A percentile compares a stretch with the other conserved stretches of the same genome.
These are phyloP conservation scores for Rhamnella rubrinervis DNA, from an alignment of 331 rosid species.

Conservation along the genomic window DNA sequence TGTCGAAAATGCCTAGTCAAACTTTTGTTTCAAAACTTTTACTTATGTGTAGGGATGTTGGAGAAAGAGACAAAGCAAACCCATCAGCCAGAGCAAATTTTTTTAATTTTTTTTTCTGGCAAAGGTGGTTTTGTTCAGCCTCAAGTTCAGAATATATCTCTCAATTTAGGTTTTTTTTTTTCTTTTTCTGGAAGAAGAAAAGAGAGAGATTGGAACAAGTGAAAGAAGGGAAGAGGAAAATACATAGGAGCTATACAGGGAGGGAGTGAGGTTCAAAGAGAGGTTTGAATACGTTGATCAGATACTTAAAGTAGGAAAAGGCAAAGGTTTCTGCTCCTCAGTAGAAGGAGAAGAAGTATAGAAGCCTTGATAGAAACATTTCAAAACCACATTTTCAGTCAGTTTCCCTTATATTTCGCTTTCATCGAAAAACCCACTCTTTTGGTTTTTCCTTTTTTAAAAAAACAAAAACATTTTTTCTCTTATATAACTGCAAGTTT, in stretches of 20 bases:
- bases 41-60: slow-evolving; percentile 37
- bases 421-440: slow-evolving; percentile 53
- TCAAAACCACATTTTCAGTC: slow-evolving; percentile 51
- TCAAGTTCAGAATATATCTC: not conserved
- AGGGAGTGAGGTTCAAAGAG: slow-evolving; percentile 26
- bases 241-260: not conserved
- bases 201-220: not conserved
- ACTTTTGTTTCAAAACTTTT: slow-evolving; percentile 42
- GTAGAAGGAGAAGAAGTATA: slow-evolving; percentile 27
- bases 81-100: slow-evolving; percentile 26
- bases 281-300: slow-evolving; percentile 37
- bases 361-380: slow-evolving; percentile 75
- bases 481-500: slow-evolving; percentile 6
- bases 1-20: slow-evolving; percentile 38
- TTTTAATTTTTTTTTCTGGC: not conserved
- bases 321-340: slow-evolving; percentile 63
- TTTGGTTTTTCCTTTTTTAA: slow-evolving; percentile 34
- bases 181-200: slow-evolving; percentile 20
- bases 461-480: not conserved
- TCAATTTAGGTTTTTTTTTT: too few relatives aligned
- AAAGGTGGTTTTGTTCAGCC: slow-evolving; percentile 8
- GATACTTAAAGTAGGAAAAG: slow-evolving; percentile 66
- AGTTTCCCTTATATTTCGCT: slow-evolving; percentile 59
- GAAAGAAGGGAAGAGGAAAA: slow-evolving; percentile 2
- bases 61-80: slow-evolving; percentile 40